A percentile compares a stretch with the other conserved stretches of the same genome.
Conservation (phyloP, 495 filamentous ascomycete genomes). For the Amphirosellinia nigrospora region DNA sequence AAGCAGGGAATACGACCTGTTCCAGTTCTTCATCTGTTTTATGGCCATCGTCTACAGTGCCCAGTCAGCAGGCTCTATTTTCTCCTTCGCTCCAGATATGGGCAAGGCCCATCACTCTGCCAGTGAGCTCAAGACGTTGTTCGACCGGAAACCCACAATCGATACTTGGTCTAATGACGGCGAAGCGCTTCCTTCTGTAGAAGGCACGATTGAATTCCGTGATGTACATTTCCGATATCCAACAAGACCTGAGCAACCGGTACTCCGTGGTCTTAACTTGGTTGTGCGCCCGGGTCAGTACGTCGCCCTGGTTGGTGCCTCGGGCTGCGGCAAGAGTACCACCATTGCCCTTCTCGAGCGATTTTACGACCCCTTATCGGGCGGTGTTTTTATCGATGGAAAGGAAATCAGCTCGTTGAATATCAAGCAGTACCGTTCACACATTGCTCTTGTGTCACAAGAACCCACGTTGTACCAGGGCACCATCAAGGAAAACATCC, state of each 20-base stretch:
- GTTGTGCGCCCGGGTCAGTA: slow-evolving; percentile 78
- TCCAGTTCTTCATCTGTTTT: slow-evolving; percentile 85
- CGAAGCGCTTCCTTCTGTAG: slow-evolving; percentile 59
- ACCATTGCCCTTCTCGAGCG: slow-evolving; percentile 81
- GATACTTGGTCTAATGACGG: slow-evolving; percentile 84
- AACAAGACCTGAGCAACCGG: slow-evolving; percentile 77
- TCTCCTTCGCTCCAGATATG: slow-evolving; percentile 87
- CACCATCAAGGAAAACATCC: slow-evolving; percentile 80
- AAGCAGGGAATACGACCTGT: slow-evolving; percentile 65
- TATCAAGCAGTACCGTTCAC: slow-evolving; percentile 76
- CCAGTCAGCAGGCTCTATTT: slow-evolving; percentile 85
- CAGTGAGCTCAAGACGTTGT: slow-evolving; percentile 73
- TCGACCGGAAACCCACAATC: slow-evolving; percentile 77
- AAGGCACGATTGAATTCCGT: slow-evolving; percentile 76
- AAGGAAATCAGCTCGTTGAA: slow-evolving; percentile 76
- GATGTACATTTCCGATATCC: slow-evolving; percentile 86
- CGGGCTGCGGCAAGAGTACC: slow-evolving; percentile 84
- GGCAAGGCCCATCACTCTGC: slow-evolving; percentile 86
- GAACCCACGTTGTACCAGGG: slow-evolving; percentile 89
- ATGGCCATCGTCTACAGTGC: slow-evolving; percentile 80
- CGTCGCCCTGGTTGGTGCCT: slow-evolving; percentile 80
- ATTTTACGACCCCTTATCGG: slow-evolving; percentile 82
- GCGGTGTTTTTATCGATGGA: slow-evolving; percentile 74
- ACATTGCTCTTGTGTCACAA: slow-evolving; percentile 82
- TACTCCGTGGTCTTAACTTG: slow-evolving; percentile 75